Conservation (phyloP, 1,284 basidiomycete species). For the Pseudozyma pruni region DNA sequence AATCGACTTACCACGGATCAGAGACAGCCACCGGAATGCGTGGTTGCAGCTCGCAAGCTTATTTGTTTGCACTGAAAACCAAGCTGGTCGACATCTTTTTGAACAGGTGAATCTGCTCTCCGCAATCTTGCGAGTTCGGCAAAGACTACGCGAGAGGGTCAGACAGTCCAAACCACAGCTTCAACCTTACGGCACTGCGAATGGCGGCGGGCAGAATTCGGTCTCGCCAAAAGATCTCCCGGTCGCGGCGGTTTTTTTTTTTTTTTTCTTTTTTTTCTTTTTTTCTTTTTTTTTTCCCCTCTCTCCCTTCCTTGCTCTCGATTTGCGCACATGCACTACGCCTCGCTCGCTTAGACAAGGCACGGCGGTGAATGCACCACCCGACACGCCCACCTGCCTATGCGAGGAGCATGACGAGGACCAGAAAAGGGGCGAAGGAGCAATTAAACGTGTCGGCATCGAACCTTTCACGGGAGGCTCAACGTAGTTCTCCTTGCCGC, state of each 20-base stretch:
- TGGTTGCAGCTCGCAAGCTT: too few relatives aligned
- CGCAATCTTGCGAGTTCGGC: constrained; percentile 8
- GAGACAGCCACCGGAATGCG: too few relatives aligned
- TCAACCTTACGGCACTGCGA: too few relatives aligned
- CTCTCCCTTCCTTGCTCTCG: constrained; percentile 5
- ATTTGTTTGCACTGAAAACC: too few relatives aligned
- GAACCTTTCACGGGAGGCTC: too few relatives aligned
- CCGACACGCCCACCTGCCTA: constrained; percentile 4
- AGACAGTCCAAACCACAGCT: constrained; percentile 4
- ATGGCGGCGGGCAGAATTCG: too few relatives aligned
- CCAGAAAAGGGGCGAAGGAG: background rate
- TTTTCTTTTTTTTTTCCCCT: constrained; percentile 1
- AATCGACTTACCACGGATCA: too few relatives aligned
- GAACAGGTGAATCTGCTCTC: constrained; percentile 2
- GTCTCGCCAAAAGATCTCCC: constrained; percentile 10
- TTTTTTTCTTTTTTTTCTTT: constrained; percentile 2
- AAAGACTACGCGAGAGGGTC: constrained; percentile 3
- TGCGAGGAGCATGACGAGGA: background rate
- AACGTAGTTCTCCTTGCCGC: too few relatives aligned
- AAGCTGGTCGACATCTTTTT: too few relatives aligned
- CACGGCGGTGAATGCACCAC: background rate
- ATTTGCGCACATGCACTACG: background rate
- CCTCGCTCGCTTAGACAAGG: constrained; percentile 8
- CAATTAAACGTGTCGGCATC: background rate
- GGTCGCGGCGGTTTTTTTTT: constrained; percentile 7